Evolutionary conservation across 1,284 basidiomycete species (phyloP).

Genomic region (Stygiomarasmius scandens): DNA sequence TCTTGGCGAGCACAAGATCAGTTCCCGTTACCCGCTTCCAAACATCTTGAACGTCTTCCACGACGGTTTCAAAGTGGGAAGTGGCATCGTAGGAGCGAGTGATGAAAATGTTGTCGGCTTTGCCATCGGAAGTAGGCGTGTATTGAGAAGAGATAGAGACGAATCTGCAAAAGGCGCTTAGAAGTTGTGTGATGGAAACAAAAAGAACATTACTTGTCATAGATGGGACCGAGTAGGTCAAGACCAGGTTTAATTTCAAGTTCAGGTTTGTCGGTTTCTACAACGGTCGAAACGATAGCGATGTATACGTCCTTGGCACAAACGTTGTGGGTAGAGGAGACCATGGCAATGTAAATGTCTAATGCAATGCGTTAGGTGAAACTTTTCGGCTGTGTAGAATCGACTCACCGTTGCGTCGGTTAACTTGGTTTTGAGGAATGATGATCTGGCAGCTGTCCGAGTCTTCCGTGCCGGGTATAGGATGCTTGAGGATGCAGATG

Average conservation of each 20-base stretch:
- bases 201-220: conserved; percentile 90
- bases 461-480: conserved; percentile 97
- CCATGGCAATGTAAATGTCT: conserved; percentile 99
- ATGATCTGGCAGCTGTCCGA: conserved; percentile 96
- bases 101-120: conserved; percentile 90
- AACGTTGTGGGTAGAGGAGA: conserved; percentile 96
- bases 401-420: conserved; percentile 86
- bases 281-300: conserved; percentile 98
- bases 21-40: conserved; percentile 85
- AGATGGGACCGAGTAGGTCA: conserved; percentile 89
- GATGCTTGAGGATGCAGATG: conserved; percentile 98
- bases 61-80: conserved; percentile 98
- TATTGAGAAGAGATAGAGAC: conserved; percentile 89
- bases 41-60: conserved; percentile 92
- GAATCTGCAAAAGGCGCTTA: conserved; percentile 62
- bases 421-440: conserved; percentile 98
- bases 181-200: background rate
- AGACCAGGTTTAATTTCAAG: conserved; percentile 91
- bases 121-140: conserved; percentile 84
- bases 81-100: conserved; percentile 98
- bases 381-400: background rate
- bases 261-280: conserved; percentile 94
- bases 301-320: conserved; percentile 94
- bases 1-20: conserved; percentile 82
- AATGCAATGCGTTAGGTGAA: conserved; percentile 14